These are phyloP conservation scores for Fusarium sp. DNA, from an alignment of 2,329 filamentous ascomycete species.

Conservation along the genomic window DNA sequence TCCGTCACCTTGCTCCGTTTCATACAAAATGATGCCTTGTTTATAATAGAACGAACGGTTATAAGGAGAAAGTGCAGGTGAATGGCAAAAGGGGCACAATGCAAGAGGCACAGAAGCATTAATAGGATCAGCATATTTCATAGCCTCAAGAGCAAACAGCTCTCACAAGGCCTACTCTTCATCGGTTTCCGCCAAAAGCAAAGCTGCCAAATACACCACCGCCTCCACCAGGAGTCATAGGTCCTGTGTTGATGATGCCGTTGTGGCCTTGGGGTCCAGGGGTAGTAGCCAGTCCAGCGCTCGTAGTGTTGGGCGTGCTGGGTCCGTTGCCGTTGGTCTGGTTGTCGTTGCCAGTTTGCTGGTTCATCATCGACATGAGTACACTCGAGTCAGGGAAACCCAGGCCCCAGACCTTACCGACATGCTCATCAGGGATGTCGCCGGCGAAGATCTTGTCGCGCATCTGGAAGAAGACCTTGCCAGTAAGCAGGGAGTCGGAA, in stretches of 20 bases:
- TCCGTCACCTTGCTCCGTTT: constrained; percentile 3
- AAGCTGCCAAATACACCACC: constrained; percentile 85
- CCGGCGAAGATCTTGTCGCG: constrained; percentile 89
- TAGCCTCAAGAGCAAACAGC: constrained; percentile 2
- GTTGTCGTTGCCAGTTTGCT: constrained; percentile 53
- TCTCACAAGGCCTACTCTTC: constrained; percentile 21
- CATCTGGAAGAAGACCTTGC: constrained; percentile 95
- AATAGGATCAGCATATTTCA: constrained; percentile 35
- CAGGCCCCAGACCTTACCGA: constrained; percentile 94
- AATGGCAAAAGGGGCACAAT: constrained; percentile 20
- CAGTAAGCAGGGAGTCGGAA: constrained; percentile 93
- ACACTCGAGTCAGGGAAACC: constrained; percentile 77
- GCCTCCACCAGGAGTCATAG: constrained; percentile 83
- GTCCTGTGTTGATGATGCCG: constrained; percentile 71
- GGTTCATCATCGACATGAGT: constrained; percentile 55
- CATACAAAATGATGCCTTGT: constrained; percentile 3
- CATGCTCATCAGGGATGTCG: constrained; percentile 83
- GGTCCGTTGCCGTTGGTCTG: constrained; percentile 61
- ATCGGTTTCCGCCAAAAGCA: constrained; percentile 64
- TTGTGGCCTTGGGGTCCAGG: constrained; percentile 66
- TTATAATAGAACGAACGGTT: constrained; percentile 20
- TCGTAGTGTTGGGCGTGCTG: constrained; percentile 79
- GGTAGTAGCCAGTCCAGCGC: constrained; percentile 63
- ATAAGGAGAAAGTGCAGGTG: constrained; percentile 8
- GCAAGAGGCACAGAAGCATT: constrained; percentile 28